Base-by-base conservation (phyloP, 441 rosid species). In the Arabidopsis hybrid region DNA sequence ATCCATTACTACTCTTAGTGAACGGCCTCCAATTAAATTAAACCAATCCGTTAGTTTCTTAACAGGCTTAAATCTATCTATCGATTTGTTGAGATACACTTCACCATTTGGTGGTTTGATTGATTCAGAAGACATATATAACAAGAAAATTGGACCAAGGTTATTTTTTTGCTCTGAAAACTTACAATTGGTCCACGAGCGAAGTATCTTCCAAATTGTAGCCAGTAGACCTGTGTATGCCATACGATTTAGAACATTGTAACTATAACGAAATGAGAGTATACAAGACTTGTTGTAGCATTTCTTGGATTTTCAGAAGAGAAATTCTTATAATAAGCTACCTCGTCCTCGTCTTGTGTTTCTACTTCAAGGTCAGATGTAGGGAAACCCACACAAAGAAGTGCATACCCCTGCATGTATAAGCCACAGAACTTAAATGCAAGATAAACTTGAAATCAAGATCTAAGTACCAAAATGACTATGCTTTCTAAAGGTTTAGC, bases 181-280 rank as follows among this genome's bases (percentile, higher is more conserved):
- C 99, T 92, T 84, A 94, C 97, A 66, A 92, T 77, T 39, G 97
- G 97, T 80, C 99, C 97, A 78, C 94, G 90, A 1, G 99, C 99
- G 67, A 92, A 92, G 87, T 89, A 94, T 92, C 99, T 89, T 87
- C 99, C 97, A 72, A 94, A 94, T 64, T 94, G 99, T 79, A 94
- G 97, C 99, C 97, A 92, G 79, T 94, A 94, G n/a, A 94, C 99
- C 99, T 94, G 90, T 71, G 73, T 69, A 62, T 45, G 63, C 29
- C 69, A 75, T 3, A 51, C 6, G 52, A 55, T 63, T 61, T 26
- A 70, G 16, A 67, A 45, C 47, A 8, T 1, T 69, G 16, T 36
- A 49, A 17, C 16, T 60, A 13, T 16, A 50, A 52, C 43, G 60
- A 49, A 76, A 57, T 14, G 55, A 56, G 39, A 61, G 56, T 7